Base-by-base conservation (phyloP, 768 basidiomycete species). In the Phlegmacium glaucopus region DNA sequence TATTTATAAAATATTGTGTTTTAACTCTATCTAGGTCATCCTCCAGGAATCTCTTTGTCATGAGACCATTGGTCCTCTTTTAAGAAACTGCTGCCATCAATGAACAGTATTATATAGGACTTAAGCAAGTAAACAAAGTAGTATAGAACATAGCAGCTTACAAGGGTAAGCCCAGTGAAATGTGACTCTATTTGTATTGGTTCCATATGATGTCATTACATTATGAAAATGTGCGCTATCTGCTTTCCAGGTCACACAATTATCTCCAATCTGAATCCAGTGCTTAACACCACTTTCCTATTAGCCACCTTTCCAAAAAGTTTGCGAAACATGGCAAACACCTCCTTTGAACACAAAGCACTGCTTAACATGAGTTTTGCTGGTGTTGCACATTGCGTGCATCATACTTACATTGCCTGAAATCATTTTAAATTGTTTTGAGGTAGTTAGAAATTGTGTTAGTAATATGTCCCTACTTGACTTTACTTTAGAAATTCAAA, bases 131-230 rank as follows among this genome's bases (percentile, higher is more conserved):
- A n/a, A n/a, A n/a, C n/a, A n/a, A n/a, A n/a, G n/a, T n/a, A n/a
- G n/a, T n/a, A n/a, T n/a, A n/a, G n/a, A n/a, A n/a, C n/a, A n/a
- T n/a, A n/a, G n/a, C n/a, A n/a, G n/a, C n/a, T n/a, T n/a, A n/a
- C n/a, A n/a, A n/a, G n/a, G n/a, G n/a, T n/a, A 38, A 40, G 22
- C 45, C 45, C 45, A 46, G 45, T 46, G 37, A 46, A 46, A 46
- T 29, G 38, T 29, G 38, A 46, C 45, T 46, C 45, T 46, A 46
- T 39, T 46, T 46, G 26, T 38, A 46, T 12, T 36, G 22, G 11
- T 46, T 39, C 37, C 25, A 15, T 29, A 29, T 39, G 37, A 46
- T n/a, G 36, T 46, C 45, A 46, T 39, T 29, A 46, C 13, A 39
- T 15, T 46, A 46, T 39, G 11, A 46, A 39, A 39, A 36, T 25